Evolutionary conservation across 1,284 basidiomycete genomes (phyloP).

Genomic region (Cryptococcus sp.): DNA sequence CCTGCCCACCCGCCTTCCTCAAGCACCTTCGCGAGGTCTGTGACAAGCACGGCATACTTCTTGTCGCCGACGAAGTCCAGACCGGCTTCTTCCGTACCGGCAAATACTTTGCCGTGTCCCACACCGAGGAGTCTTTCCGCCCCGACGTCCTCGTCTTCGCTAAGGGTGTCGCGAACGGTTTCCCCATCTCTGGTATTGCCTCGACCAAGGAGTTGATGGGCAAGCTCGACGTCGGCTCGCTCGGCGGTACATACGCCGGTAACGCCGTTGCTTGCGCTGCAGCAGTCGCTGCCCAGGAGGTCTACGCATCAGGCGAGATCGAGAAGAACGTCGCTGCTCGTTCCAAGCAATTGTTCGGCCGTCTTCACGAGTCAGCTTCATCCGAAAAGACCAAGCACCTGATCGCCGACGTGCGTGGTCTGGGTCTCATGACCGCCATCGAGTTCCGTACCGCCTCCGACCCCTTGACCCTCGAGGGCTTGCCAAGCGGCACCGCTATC

Average conservation of each 20-base stretch:
- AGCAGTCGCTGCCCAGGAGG: constrained; percentile 75
- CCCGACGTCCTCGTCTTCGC: constrained; percentile 89
- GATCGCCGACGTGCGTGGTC: constrained; percentile 55
- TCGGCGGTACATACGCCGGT: constrained; percentile 89
- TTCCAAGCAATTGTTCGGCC: constrained; percentile 69
- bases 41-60: constrained; percentile 78
- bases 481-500: constrained; percentile 53
- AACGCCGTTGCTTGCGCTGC: constrained; percentile 88
- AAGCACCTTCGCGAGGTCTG: constrained; percentile 78
- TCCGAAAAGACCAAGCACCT: constrained; percentile 56
- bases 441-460: constrained; percentile 39
- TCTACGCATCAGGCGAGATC: constrained; percentile 73
- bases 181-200: constrained; percentile 85
- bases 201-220: constrained; percentile 81
- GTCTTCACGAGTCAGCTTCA: constrained; percentile 56
- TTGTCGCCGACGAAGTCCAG: constrained; percentile 85
- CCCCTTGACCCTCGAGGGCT: constrained; percentile 33
- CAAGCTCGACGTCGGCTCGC: constrained; percentile 72
- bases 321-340: constrained; percentile 74
- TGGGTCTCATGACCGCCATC: constrained; percentile 54
- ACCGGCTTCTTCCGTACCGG: constrained; percentile 88
- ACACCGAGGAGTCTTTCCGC: constrained; percentile 67
- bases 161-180: constrained; percentile 66
- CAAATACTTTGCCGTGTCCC: constrained; percentile 75
- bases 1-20: constrained; percentile 79